Evolutionary conservation across 129 eudicot genomes (phyloP).

Genomic region (Arctium minus): DNA sequence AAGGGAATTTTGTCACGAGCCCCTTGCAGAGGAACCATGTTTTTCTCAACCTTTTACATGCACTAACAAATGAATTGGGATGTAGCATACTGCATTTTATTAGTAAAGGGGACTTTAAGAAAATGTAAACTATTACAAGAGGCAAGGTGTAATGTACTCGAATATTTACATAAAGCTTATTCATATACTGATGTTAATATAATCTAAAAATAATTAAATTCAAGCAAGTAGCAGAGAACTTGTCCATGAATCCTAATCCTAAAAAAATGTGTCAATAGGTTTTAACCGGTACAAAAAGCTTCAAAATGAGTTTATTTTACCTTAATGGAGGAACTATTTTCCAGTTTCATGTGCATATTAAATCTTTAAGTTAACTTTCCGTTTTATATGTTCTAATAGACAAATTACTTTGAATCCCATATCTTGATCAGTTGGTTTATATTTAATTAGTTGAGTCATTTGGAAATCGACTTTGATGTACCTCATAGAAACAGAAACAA

Average conservation of each 20-base stretch:
- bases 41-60: neutral
- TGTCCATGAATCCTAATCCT: neutral
- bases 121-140: neutral
- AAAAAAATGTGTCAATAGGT: neutral
- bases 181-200: neutral
- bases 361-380: neutral
- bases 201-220: neutral
- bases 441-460: neutral
- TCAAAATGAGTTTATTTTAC: neutral
- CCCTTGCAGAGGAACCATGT: neutral
- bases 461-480: constrained; percentile 2
- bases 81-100: neutral
- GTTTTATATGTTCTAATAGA: neutral
- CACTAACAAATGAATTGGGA: neutral
- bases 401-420: neutral
- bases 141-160: neutral
- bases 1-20: neutral
- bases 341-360: neutral
- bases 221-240: neutral
- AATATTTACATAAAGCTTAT: neutral
- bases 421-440: neutral
- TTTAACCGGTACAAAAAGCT: neutral
- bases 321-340: neutral
- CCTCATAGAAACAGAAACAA: neutral
- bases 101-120: neutral